phyloP scores from a whole-genome alignment of 352 stramenopile genomes.

The Phytophthora cryptogea region DNA sequence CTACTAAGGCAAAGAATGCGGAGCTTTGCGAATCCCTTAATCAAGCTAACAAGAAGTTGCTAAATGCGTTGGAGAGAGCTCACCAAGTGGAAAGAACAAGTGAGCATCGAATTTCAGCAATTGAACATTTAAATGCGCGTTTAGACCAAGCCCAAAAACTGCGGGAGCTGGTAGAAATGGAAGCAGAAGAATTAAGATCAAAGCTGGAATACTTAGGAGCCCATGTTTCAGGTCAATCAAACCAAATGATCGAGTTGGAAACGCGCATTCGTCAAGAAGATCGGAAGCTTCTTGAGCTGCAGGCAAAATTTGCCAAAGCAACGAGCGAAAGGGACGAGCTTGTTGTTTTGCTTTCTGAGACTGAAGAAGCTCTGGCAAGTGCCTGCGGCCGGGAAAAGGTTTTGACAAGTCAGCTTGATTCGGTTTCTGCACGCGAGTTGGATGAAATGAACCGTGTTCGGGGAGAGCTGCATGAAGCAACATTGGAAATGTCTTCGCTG shows the following conservation, averaged over 20 bases:
- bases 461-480: slow-evolving; percentile 25
- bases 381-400: slow-evolving; percentile 13
- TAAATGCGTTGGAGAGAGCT: background rate
- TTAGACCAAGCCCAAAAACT: slow-evolving; percentile 9
- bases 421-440: slow-evolving; percentile 1
- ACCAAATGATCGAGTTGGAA: slow-evolving; percentile 9
- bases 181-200: slow-evolving; percentile 7
- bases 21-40: slow-evolving; percentile 6
- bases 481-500: slow-evolving; percentile 22
- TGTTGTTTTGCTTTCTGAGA: slow-evolving; percentile 16
- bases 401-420: slow-evolving; percentile 14
- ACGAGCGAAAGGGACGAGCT: slow-evolving; percentile 12
- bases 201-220: background rate
- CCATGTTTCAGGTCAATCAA: background rate
- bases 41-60: slow-evolving; percentile 2
- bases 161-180: slow-evolving; percentile 10
- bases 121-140: slow-evolving; percentile 2
- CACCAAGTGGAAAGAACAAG: slow-evolving; percentile 1
- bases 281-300: slow-evolving; percentile 7
- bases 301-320: background rate
- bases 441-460: slow-evolving; percentile 28
- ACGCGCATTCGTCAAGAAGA: background rate
- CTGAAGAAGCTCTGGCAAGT: slow-evolving; percentile 24
- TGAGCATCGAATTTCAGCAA: background rate
- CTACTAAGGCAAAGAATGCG: slow-evolving; percentile 1